Evolutionary conservation across 345 rosid species (phyloP).

Genomic region (Aquilaria yunnanensis): DNA sequence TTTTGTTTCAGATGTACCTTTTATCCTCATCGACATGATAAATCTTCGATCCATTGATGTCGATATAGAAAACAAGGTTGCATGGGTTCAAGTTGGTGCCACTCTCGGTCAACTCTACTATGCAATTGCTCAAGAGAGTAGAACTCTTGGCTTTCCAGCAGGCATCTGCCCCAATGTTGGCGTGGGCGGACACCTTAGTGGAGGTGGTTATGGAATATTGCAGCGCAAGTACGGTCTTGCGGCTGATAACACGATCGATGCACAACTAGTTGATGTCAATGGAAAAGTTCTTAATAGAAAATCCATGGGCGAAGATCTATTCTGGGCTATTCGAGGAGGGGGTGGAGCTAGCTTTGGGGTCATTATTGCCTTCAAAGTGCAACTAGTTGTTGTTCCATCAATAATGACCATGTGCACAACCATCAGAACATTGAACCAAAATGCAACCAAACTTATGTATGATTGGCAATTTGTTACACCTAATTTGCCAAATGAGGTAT

Average conservation of each 20-base stretch:
- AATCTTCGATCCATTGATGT: not conserved
- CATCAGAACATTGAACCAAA: not conserved
- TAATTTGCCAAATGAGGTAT: not conserved
- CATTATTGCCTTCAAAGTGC: not conserved
- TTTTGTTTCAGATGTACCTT: not conserved
- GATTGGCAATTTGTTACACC: not conserved
- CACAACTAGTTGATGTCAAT: not conserved
- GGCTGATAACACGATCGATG: not conserved
- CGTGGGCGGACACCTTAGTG: not conserved
- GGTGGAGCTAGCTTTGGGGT: constrained; percentile 4
- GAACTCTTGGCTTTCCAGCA: not conserved
- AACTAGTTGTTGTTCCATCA: not conserved
- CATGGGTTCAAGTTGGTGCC: constrained; percentile 3
- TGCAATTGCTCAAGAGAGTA: not conserved
- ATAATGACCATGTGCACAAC: not conserved
- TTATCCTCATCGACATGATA: not conserved
- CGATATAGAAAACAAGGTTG: not conserved
- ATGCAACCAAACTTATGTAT: not conserved
- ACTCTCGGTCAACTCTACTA: not conserved
- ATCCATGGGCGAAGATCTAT: constrained; percentile 5
- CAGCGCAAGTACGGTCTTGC: not conserved
- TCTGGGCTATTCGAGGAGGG: constrained; percentile 6
- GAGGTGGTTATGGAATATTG: not conserved
- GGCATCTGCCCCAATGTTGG: not conserved
- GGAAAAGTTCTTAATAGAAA: constrained; percentile 5